Percentiles rank a stretch among this genome's conserved stretches.
phyloP scores from a whole-genome alignment of 352 stramenopile species.

The Globisporangium splendens region DNA sequence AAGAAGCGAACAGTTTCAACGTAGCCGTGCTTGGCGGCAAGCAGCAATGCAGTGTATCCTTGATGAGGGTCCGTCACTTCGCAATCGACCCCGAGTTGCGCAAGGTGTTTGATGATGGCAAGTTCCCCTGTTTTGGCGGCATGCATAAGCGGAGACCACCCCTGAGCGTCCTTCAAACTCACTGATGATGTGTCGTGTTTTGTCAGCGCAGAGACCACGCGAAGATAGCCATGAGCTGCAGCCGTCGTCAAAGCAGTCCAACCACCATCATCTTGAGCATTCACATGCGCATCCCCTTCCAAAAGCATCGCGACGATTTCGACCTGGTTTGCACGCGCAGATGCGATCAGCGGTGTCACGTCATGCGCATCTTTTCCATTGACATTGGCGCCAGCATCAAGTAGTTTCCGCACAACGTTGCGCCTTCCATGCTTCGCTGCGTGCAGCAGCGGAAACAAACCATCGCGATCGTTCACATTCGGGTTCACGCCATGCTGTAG shows the following conservation, averaged over 20 bases:
- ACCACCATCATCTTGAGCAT: no score
- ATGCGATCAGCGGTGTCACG: slow-evolving; percentile 1
- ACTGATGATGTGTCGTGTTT: no score
- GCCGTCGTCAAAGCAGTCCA: no score
- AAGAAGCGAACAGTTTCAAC: background rate
- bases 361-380: background rate
- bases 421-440: background rate
- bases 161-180: no score
- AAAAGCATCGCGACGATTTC: no score
- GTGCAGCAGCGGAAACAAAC: slow-evolving; percentile 1
- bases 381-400: background rate
- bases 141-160: background rate
- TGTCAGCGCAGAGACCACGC: no score
- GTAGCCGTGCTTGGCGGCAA: background rate
- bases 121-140: background rate
- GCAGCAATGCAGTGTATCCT: slow-evolving; percentile 7
- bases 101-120: background rate
- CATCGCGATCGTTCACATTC: background rate
- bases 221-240: no score
- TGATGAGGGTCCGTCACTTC: background rate
- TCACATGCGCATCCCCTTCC: no score
- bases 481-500: background rate
- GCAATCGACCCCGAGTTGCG: background rate
- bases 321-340: no score
- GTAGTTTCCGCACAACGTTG: background rate